A percentile compares a stretch with the other conserved stretches of the same genome.
Conservation (phyloP, 768 basidiomycete genomes). For the Tylopilus vinaceipallidus region DNA sequence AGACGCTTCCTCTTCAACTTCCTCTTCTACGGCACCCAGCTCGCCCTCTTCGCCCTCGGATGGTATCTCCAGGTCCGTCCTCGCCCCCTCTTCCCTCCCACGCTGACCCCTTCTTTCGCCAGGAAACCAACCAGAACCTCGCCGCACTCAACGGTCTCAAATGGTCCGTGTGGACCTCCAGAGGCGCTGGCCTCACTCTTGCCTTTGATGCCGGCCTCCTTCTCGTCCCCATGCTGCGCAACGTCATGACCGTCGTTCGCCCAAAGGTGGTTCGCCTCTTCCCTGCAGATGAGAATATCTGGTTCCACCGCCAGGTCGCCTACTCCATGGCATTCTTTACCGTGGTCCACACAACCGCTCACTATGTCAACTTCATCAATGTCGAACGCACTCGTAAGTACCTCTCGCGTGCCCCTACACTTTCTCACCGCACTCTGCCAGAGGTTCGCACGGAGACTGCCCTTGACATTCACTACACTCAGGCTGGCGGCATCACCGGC, state of each 20-base stretch:
- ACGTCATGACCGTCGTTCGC: slow-evolving; percentile 79
- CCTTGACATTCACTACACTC: slow-evolving; percentile 82
- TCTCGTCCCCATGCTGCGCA: slow-evolving; percentile 86
- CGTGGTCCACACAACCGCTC: slow-evolving; percentile 90
- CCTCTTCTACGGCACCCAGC: slow-evolving; percentile 77
- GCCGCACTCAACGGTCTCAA: slow-evolving; percentile 74
- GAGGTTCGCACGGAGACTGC: slow-evolving; percentile 81
- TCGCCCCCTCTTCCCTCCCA: not conserved
- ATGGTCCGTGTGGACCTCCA: slow-evolving; percentile 87
- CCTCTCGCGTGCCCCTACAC: not conserved
- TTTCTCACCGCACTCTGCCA: slow-evolving; percentile 27
- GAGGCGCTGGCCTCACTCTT: slow-evolving; percentile 88
- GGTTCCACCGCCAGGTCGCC: slow-evolving; percentile 94
- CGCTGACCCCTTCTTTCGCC: slow-evolving; percentile 7
- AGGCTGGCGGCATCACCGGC: slow-evolving; percentile 90
- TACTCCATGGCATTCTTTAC: slow-evolving; percentile 94
- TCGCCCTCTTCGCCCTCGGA: slow-evolving; percentile 78
- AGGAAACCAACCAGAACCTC: slow-evolving; percentile 63
- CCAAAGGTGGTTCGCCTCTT: slow-evolving; percentile 80
- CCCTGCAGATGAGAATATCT: slow-evolving; percentile 93
- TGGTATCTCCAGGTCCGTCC: slow-evolving; percentile 74
- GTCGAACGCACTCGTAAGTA: slow-evolving; percentile 80
- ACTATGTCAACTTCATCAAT: slow-evolving; percentile 92
- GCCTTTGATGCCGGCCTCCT: slow-evolving; percentile 86
- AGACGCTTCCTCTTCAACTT: slow-evolving; percentile 71